Evolutionary conservation across 257 asterid genomes (phyloP).

Genomic region (Solanum medicagineum): DNA sequence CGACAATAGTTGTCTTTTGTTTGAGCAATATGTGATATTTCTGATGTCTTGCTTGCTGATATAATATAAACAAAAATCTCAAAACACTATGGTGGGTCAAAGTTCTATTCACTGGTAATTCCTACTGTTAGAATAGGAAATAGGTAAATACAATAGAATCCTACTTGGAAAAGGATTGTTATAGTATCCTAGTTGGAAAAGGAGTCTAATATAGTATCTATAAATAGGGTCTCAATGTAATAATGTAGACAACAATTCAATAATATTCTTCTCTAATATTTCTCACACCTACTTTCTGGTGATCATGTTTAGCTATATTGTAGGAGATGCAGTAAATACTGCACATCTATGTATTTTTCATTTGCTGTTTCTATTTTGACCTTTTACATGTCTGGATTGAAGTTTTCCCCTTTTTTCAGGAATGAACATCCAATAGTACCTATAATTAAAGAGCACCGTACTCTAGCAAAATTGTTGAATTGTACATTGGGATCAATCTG

Average conservation of each 20-base stretch:
- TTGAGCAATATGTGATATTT: background rate
- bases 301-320: background rate
- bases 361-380: background rate
- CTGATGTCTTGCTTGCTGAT: background rate
- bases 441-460: conserved; percentile 81
- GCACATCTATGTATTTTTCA: background rate
- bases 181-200: too few species aligned
- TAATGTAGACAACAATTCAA: too few species aligned
- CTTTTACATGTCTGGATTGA: background rate
- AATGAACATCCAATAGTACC: conserved; percentile 86
- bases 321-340: background rate
- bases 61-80: background rate
- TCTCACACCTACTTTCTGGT: background rate
- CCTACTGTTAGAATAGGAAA: background rate
- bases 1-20: background rate
- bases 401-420: conserved; percentile 32
- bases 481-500: conserved; percentile 84
- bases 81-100: background rate
- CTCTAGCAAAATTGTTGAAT: conserved; percentile 77
- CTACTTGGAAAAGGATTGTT: too few species aligned
- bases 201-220: too few species aligned
- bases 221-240: too few species aligned
- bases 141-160: too few species aligned
- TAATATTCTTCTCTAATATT: too few species aligned
- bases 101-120: background rate